Evolutionary conservation across 768 basidiomycete species (phyloP), one percentile per base, ranked within the genome.

Genomic region (Calvatia gigantea): DNA sequence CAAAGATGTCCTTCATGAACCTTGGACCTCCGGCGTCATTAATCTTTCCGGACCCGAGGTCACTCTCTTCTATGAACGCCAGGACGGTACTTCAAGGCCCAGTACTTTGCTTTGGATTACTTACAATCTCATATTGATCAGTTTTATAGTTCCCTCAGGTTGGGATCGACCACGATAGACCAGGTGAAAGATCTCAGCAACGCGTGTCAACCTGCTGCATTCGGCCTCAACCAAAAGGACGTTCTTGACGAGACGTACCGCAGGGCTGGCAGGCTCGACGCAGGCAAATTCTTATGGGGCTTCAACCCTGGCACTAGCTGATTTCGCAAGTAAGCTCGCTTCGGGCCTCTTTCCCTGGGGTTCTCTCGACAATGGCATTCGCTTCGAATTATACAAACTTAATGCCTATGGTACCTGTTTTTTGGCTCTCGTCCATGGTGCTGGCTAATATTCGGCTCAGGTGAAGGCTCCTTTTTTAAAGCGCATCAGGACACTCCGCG

Each of bases 401-500:
- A 76, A 78, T 41, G 71, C 78, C 2, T 77, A 79, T 50, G 70
- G 79, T 76, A 53, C 11, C 61, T 44, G 19, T n/a, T 27, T 15
- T 43, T 23, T 19, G n/a, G n/a, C 11, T 12, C 12, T n/a, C 14
- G 39, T 17, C 33, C 6, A n/a, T 29, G 27, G 17, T 14, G n/a
- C 33, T 25, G 2, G 17, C 23, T n/a, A 7, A 14, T 4, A 27
- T 48, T 25, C 23, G 6, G 11, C n/a, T 9, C 9, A 67, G 65
- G 62, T 4, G 58, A 58, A 15, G 64, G 64, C 7, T 61, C 69
- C 0, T 79, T 77, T 59, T 80, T 80, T 67, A 78, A 78, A 57
- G 46, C 74, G 1, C 80, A 79, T 56, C 64, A 69, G 32, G 80
- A 80, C 50, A 79, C 79, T 0, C 77, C 76, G 2, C 72, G 75